Conservation (phyloP, 495 filamentous ascomycete species). For the Bacidia gigantensis region DNA sequence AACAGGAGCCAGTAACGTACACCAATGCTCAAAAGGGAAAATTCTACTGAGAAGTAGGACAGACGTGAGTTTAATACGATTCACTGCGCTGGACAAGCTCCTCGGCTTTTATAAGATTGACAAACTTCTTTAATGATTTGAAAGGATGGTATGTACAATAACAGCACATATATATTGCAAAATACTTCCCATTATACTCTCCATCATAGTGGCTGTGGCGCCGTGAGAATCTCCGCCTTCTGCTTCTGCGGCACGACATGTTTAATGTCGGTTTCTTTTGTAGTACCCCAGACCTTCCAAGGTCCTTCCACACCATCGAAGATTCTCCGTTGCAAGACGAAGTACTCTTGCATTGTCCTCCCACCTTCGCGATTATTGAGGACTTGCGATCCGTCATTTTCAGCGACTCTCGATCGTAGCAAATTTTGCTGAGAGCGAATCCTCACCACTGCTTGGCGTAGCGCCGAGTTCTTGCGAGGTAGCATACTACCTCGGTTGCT, state of each 20-base stretch:
- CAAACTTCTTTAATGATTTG: no score
- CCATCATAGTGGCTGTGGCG: not conserved
- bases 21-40: conserved; percentile 9
- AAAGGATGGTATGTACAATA: no score
- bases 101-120: no score
- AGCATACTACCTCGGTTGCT: conserved; percentile 42
- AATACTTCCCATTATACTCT: no score
- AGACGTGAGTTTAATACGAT: no score
- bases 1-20: not conserved
- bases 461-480: conserved; percentile 31
- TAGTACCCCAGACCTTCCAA: conserved; percentile 64
- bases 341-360: conserved; percentile 57
- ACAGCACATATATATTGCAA: no score
- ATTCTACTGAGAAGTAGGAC: conserved; percentile 15
- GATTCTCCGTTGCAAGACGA: conserved; percentile 57
- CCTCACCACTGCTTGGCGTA: conserved; percentile 61
- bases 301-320: conserved; percentile 40
- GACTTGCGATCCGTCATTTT: conserved; percentile 17
- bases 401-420: conserved; percentile 22
- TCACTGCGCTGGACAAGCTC: no score
- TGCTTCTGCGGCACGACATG: not conserved
- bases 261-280: conserved; percentile 11
- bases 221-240: not conserved
- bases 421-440: conserved; percentile 55
- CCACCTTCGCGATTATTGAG: conserved; percentile 37